Evolutionary conservation across 257 asterid genomes (phyloP), one percentile per base, ranked within the genome.

Genomic region (Avicennia marina): DNA sequence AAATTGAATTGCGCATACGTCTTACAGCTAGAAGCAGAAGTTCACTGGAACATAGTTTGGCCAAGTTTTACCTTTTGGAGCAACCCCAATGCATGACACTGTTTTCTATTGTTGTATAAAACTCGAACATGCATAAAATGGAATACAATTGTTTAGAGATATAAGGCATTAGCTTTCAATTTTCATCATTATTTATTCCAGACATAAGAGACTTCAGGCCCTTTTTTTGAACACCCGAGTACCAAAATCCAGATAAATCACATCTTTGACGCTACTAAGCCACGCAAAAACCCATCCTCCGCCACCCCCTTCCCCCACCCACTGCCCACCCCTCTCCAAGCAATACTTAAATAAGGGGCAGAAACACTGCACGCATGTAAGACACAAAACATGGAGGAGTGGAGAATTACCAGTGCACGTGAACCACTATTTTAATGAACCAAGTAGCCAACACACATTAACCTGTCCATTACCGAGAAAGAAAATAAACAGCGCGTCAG

Each of bases 401-500:
- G 49, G 50, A 66, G 59, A 42, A 41, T 50, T 58, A 50, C 56
- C 60, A 43, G 26, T 12, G 18, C 20, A 51, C 34, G 2, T 1
- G 4, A 38, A 58, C 21, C 19, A 56, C 3, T 17, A 1, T 12
- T 41, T 31, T 38, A 58, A 51, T 7, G 45, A 36, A 36, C 41
- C 41, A 36, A 36, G 12, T 11, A 34, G 56, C 56, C 61, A 58
- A 51, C 60, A 41, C 60, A 41, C 34, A 24, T 36, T 7, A 43
- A 5, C 55, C 55, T 49, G 47, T 32, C 50, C 46, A 18, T 49
- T 39, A 58, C 62, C 50, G 54, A 36, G 7, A 45, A 46, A 22
- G 16, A 39, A 20, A 42, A 56, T 38, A 39, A 58, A 56, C 47
- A 66, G 41, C 50, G 47, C 64, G 57, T 49, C 60, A 65, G 65